These are phyloP conservation scores for Cordia subcordata DNA, from an alignment of 257 asterid genomes.

Conservation along the genomic window DNA sequence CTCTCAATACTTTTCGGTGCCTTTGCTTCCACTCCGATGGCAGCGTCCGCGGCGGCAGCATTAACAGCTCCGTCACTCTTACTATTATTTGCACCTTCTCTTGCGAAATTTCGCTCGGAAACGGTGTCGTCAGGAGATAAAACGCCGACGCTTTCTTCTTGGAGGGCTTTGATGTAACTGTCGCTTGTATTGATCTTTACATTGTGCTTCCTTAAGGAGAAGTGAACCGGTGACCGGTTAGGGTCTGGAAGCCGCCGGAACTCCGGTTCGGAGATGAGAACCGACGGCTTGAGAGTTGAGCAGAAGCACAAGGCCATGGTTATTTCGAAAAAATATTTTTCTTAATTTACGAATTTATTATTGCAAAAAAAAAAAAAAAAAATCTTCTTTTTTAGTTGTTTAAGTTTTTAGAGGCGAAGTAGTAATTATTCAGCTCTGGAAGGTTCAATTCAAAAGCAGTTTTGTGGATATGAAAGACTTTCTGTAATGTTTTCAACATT, in stretches of 20 bases:
- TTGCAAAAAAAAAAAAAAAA: not conserved
- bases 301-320: conserved; percentile 59
- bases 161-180: conserved; percentile 25
- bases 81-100: conserved; percentile 13
- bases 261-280: conserved; percentile 23
- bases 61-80: conserved; percentile 11
- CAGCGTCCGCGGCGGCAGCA: conserved; percentile 14
- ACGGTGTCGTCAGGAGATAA: conserved; percentile 57
- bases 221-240: conserved; percentile 23
- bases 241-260: conserved; percentile 42
- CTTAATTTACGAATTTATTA: not conserved
- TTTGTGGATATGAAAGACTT: too few species aligned
- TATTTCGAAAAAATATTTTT: conserved; percentile 6
- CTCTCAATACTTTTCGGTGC: conserved; percentile 19
- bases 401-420: too few species aligned
- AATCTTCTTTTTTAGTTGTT: too few species aligned
- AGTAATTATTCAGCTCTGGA: too few species aligned
- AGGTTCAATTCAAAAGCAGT: too few species aligned
- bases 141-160: conserved; percentile 49
- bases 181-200: conserved; percentile 1
- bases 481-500: too few species aligned
- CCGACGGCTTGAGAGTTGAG: conserved; percentile 44
- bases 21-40: conserved; percentile 30
- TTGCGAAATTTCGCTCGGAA: conserved; percentile 28
- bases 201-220: conserved; percentile 16